Base-by-base conservation (phyloP, 1,139 yeast species). In the Kodamaea suecica region DNA sequence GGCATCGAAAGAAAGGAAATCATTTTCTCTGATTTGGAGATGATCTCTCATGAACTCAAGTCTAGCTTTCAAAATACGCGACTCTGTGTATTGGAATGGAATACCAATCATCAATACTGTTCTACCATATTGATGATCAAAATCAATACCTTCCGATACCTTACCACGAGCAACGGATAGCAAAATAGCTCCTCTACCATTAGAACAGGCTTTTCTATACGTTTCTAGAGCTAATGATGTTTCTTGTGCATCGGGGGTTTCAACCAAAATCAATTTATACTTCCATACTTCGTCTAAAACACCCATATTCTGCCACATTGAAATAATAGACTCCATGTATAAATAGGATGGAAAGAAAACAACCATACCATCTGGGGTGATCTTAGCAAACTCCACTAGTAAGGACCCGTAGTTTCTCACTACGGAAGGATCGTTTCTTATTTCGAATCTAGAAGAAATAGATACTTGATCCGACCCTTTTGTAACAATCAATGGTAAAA, bases 301-400 rank as follows among this genome's bases (percentile, higher is more conserved):
- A 33, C 98, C 97, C 97, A 92, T 92, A 15, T 80, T 80, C 61
- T 92, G 98, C 98, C 98, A 92, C 85, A 87, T 90, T 2, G 96
- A 85, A 31, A 90, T 92, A 51, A 92, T 92, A 49, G 95, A 84
- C 59, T 92, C 99, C 98, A 92, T 92, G 57, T 92, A 94, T 28
- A 92, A 68, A 66, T 92, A 92, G 0, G 96, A 85, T 0, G 99
- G 99, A 64, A 92, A 92, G 66, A 92, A 92, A 33, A 94, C 97
- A 33, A 92, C 98, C 76, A 92, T 71, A 2, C 99, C 99, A 63
- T 92, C 99, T 0, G 99, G 99, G 0, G 97, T 90, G 31, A 87
- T 84, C 52, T 92, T 92, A 13, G 97, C 78, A 57, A 88, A 92
- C 59, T 92, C 98, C 37, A 92, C 83, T 39, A 92, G 63, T 50